Conservation (phyloP, 768 basidiomycete genomes). For the Mycena sanguinolenta region DNA sequence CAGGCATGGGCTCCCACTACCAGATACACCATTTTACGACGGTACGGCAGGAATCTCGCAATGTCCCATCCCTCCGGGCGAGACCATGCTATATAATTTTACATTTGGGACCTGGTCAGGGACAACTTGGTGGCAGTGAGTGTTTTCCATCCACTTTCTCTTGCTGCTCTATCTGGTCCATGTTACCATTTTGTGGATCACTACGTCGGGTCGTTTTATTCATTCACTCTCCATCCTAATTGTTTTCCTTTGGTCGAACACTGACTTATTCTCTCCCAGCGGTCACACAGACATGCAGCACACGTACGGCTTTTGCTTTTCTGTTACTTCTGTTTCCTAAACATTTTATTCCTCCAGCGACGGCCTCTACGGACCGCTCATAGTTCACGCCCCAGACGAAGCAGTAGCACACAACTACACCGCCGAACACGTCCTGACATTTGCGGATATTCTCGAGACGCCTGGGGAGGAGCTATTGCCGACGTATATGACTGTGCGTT, state of each 20-base stretch:
- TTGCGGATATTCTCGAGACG: constrained; percentile 46
- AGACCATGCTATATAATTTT: constrained; percentile 54
- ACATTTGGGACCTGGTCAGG: constrained; percentile 59
- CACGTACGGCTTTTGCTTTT: constrained; percentile 26
- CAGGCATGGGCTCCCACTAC: constrained; percentile 50
- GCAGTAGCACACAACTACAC: constrained; percentile 27
- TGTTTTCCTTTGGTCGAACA: background rate
- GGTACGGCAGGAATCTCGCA: constrained; percentile 62
- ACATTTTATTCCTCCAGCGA: constrained; percentile 48
- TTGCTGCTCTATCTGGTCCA: background rate
- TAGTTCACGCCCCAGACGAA: constrained; percentile 58
- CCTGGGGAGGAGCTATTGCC: constrained; percentile 2
- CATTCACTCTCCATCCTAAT: background rate
- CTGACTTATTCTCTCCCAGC: background rate
- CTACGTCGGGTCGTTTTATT: no score
- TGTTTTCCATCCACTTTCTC: constrained; percentile 8
- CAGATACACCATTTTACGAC: constrained; percentile 60
- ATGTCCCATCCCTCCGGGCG: constrained; percentile 67
- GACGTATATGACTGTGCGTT: constrained; percentile 23
- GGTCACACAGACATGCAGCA: constrained; percentile 27
- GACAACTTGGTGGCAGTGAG: constrained; percentile 65
- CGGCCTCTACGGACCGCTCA: constrained; percentile 62
- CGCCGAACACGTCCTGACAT: constrained; percentile 51
- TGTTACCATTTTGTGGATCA: background rate
- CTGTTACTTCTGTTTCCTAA: constrained; percentile 30